Conservation (phyloP, 345 rosid genomes). For the Clausena lansium region DNA sequence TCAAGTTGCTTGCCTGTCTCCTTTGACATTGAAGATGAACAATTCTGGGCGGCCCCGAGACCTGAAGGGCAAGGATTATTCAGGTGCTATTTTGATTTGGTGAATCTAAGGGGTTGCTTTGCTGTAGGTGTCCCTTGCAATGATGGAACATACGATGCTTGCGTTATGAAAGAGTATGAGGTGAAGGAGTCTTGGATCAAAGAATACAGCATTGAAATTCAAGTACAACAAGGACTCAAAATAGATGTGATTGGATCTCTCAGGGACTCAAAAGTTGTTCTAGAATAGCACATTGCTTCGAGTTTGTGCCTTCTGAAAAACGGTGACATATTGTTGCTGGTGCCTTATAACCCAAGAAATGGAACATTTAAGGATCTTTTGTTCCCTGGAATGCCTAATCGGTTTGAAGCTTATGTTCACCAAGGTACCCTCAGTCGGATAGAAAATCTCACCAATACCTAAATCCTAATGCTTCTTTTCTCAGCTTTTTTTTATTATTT, state of each 20-base stretch:
- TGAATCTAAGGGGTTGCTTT: conserved; percentile 25
- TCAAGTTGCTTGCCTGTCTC: conserved; percentile 12
- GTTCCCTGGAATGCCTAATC: background rate
- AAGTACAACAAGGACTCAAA: conserved; percentile 12
- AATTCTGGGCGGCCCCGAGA: conserved; percentile 12
- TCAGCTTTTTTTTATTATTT: background rate
- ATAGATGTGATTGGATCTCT: background rate
- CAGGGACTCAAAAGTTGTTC: background rate
- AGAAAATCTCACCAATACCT: background rate
- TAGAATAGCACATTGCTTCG: background rate
- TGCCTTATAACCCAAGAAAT: background rate
- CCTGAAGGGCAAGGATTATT: background rate
- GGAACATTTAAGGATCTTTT: conserved; percentile 2
- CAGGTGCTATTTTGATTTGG: background rate
- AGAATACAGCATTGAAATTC: conserved; percentile 20
- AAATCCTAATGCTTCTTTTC: background rate
- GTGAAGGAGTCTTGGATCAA: conserved; percentile 30
- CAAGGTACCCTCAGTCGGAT: background rate
- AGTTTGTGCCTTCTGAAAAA: conserved; percentile 1
- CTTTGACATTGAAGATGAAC: conserved; percentile 22
- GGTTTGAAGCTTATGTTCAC: conserved; percentile 1
- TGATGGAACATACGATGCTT: too few relatives aligned
- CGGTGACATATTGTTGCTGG: background rate
- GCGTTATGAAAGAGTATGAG: conserved; percentile 24
- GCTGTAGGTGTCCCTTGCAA: conserved; percentile 8